These are phyloP conservation scores for Tetrapyrgos nigripes DNA, from an alignment of 1,284 basidiomycete species.

Conservation along the genomic window DNA sequence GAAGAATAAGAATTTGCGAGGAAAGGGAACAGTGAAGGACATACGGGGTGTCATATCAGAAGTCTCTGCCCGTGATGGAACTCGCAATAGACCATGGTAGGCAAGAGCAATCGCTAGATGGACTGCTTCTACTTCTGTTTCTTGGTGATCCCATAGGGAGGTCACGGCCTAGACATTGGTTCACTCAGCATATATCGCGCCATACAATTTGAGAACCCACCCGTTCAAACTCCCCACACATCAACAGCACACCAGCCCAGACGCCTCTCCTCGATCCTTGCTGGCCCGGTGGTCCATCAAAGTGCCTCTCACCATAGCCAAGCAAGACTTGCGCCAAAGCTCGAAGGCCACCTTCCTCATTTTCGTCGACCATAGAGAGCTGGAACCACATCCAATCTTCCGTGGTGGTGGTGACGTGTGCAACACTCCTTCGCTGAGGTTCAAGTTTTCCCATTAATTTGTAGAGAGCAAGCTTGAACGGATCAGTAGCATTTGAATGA, in stretches of 20 bases:
- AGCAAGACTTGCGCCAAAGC: slow-evolving; percentile 84
- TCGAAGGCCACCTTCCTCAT: slow-evolving; percentile 81
- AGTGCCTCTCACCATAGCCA: slow-evolving; percentile 91
- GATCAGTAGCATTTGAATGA: slow-evolving; percentile 85
- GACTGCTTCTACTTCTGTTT: slow-evolving; percentile 93
- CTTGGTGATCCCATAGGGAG: slow-evolving; percentile 87
- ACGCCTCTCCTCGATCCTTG: slow-evolving; percentile 66
- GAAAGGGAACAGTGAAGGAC: slow-evolving; percentile 35
- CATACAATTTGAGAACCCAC: slow-evolving; percentile 48
- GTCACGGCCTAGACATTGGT: slow-evolving; percentile 73
- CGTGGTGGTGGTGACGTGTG: slow-evolving; percentile 88
- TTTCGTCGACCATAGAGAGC: slow-evolving; percentile 86
- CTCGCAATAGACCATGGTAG: slow-evolving; percentile 92
- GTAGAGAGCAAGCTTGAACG: slow-evolving; percentile 96
- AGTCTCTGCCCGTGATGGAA: slow-evolving; percentile 79
- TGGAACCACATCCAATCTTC: slow-evolving; percentile 99
- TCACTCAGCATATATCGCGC: slow-evolving; percentile 9
- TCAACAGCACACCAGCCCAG: slow-evolving; percentile 91
- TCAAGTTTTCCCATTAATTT: slow-evolving; percentile 96
- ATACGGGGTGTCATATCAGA: slow-evolving; percentile 84
- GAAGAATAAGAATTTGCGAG: slow-evolving; percentile 7
- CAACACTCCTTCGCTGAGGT: slow-evolving; percentile 80
- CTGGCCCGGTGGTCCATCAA: slow-evolving; percentile 74
- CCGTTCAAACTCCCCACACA: slow-evolving; percentile 95
- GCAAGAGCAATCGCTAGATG: slow-evolving; percentile 93